Evolutionary conservation across 2,329 filamentous ascomycete species (phyloP).

Genomic region (Huntiella omanensis): DNA sequence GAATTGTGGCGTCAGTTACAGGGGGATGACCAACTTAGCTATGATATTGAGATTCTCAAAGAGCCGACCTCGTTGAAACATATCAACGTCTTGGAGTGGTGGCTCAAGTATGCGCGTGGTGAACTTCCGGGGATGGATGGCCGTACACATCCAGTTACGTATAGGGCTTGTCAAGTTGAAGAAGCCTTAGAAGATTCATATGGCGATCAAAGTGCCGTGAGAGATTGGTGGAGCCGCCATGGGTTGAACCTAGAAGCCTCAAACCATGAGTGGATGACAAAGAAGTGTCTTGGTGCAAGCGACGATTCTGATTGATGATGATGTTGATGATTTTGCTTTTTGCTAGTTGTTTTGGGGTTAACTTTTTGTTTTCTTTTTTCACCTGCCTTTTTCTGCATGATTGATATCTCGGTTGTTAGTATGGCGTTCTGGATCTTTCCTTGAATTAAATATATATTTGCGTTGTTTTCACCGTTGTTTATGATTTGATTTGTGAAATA

Average conservation of each 20-base stretch:
- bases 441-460: background rate
- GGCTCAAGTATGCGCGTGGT: slow-evolving; percentile 50
- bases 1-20: slow-evolving; percentile 62
- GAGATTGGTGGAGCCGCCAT: slow-evolving; percentile 75
- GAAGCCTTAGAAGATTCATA: slow-evolving; percentile 83
- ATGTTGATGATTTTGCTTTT: background rate
- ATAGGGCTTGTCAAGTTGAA: slow-evolving; percentile 89
- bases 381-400: background rate
- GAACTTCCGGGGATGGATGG: slow-evolving; percentile 35
- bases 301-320: too few relatives aligned
- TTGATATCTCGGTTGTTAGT: background rate
- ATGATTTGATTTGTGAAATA: too few relatives aligned
- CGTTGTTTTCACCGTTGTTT: background rate
- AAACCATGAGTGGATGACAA: slow-evolving; percentile 80
- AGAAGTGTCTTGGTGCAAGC: slow-evolving; percentile 41
- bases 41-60: slow-evolving; percentile 67
- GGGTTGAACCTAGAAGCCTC: slow-evolving; percentile 64
- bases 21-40: slow-evolving; percentile 47
- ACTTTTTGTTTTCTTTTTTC: background rate
- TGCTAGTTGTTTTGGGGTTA: background rate
- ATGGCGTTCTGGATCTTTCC: background rate
- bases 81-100: slow-evolving; percentile 77
- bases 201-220: slow-evolving; percentile 51
- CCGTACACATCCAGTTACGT: slow-evolving; percentile 54
- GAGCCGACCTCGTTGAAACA: slow-evolving; percentile 78